Conservation (phyloP, 345 rosid species). For the Gossypioides kirkii region DNA sequence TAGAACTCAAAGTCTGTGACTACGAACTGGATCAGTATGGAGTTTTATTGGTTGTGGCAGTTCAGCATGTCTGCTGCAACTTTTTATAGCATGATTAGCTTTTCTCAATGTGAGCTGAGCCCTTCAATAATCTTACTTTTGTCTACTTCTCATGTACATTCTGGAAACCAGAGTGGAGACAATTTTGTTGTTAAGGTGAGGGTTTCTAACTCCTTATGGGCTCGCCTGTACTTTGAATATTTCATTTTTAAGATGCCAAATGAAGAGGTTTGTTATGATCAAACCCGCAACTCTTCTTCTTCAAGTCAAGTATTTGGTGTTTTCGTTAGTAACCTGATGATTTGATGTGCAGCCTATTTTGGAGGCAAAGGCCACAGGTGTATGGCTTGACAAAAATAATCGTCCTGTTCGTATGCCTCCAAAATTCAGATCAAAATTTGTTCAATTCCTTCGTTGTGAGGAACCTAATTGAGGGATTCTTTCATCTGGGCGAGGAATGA, state of each 20-base stretch:
- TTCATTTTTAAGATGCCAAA: slow-evolving; percentile 66
- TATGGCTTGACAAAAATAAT: slow-evolving; percentile 79
- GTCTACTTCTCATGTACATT: slow-evolving; percentile 7
- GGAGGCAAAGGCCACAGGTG: slow-evolving; percentile 72
- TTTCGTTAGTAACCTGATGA: slow-evolving; percentile 2
- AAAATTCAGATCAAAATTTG: slow-evolving; percentile 52
- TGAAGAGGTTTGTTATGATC: slow-evolving; percentile 47
- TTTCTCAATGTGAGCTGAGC: neutral
- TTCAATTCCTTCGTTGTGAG: slow-evolving; percentile 39
- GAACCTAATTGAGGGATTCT: slow-evolving; percentile 29
- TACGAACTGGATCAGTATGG: slow-evolving; percentile 89
- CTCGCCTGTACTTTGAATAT: slow-evolving; percentile 67
- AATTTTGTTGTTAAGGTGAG: slow-evolving; percentile 62
- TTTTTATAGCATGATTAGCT: neutral
- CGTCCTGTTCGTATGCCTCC: slow-evolving; percentile 73
- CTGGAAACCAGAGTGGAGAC: slow-evolving; percentile 55
- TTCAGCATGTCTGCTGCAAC: neutral
- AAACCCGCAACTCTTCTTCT: neutral
- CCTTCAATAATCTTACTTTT: neutral
- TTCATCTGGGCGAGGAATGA: neutral
- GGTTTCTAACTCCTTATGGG: slow-evolving; percentile 63
- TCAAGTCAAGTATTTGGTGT: neutral
- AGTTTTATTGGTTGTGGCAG: slow-evolving; percentile 22
- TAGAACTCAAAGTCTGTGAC: slow-evolving; percentile 73
- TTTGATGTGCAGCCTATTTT: slow-evolving; percentile 45